Conservation (phyloP, 2,329 filamentous ascomycete species). For the Fusarium lateritium region DNA sequence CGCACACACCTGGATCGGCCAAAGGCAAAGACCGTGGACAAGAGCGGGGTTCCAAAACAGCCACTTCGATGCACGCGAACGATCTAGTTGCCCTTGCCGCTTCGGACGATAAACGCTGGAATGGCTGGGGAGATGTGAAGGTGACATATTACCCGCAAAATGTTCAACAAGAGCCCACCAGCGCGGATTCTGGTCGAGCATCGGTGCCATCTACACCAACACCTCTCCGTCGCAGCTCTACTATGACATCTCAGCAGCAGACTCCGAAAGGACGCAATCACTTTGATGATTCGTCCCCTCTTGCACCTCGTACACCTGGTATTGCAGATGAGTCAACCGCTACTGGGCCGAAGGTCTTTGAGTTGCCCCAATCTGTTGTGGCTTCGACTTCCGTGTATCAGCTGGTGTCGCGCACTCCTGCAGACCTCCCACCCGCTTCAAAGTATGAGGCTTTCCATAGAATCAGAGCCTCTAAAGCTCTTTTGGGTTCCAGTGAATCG, state of each 20-base stretch:
- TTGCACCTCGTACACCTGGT: constrained; percentile 60
- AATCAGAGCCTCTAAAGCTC: constrained; percentile 85
- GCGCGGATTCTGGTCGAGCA: constrained; percentile 52
- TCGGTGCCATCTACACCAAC: constrained; percentile 80
- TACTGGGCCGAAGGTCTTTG: constrained; percentile 71
- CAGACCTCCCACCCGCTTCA: constrained; percentile 78
- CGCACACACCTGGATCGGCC: constrained; percentile 67
- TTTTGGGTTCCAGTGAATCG: constrained; percentile 74
- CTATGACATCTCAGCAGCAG: constrained; percentile 61
- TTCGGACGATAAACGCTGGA: constrained; percentile 72
- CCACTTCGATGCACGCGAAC: constrained; percentile 80
- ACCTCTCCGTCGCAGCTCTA: constrained; percentile 78
- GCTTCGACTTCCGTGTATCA: constrained; percentile 68
- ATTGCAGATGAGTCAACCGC: constrained; percentile 53
- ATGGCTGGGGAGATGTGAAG: constrained; percentile 85
- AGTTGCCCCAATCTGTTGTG: constrained; percentile 73
- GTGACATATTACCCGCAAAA: constrained; percentile 80
- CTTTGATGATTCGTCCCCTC: constrained; percentile 64
- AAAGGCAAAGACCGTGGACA: constrained; percentile 83
- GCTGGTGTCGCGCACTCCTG: constrained; percentile 68
- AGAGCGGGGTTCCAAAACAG: constrained; percentile 60
- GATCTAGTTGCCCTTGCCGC: constrained; percentile 84
- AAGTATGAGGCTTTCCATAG: constrained; percentile 90
- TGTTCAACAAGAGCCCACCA: constrained; percentile 44
- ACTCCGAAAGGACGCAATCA: constrained; percentile 58